A percentile compares a stretch with the other conserved stretches of the same genome.
Conservation (phyloP, 176 grass and related monocot genomes). For the Pontederia paniculata region DNA sequence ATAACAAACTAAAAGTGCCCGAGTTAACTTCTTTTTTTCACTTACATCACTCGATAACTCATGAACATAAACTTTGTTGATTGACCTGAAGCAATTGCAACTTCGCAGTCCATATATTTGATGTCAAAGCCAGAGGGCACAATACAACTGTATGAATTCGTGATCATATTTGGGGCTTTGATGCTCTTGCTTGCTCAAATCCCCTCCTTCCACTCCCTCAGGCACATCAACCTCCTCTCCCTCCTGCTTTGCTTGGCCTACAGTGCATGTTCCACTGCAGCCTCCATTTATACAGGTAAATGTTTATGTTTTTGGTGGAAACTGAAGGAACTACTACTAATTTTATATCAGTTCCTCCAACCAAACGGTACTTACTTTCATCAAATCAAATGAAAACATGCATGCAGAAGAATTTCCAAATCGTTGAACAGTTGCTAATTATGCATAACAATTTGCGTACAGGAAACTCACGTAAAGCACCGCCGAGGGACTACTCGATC, state of each 20-base stretch:
- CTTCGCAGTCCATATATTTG: conserved; percentile 75
- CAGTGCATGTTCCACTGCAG: conserved; percentile 64
- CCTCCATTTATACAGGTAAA: conserved; percentile 55
- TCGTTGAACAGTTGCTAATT: background rate
- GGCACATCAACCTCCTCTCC: conserved; percentile 77
- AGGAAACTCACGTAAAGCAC: conserved; percentile 40
- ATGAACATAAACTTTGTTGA: too few relatives aligned
- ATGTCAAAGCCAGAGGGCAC: conserved; percentile 50
- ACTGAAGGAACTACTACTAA: too few relatives aligned
- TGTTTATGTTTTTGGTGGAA: too few relatives aligned
- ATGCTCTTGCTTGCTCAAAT: conserved; percentile 52
- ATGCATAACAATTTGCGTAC: background rate
- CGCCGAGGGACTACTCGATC: conserved; percentile 56
- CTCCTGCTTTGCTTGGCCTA: conserved; percentile 60
- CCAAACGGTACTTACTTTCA: background rate
- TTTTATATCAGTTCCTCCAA: too few relatives aligned
- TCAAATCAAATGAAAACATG: too few relatives aligned
- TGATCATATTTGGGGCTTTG: conserved; percentile 65
- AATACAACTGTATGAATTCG: conserved; percentile 71
- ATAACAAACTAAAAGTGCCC: too few relatives aligned
- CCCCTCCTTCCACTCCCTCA: conserved; percentile 83
- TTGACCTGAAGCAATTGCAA: too few relatives aligned
- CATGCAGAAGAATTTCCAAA: too few relatives aligned
- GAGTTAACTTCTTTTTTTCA: too few relatives aligned
- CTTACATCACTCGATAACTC: too few relatives aligned